Evolutionary conservation across 1,284 basidiomycete genomes (phyloP).

Genomic region (Macrocystidia cucumis): DNA sequence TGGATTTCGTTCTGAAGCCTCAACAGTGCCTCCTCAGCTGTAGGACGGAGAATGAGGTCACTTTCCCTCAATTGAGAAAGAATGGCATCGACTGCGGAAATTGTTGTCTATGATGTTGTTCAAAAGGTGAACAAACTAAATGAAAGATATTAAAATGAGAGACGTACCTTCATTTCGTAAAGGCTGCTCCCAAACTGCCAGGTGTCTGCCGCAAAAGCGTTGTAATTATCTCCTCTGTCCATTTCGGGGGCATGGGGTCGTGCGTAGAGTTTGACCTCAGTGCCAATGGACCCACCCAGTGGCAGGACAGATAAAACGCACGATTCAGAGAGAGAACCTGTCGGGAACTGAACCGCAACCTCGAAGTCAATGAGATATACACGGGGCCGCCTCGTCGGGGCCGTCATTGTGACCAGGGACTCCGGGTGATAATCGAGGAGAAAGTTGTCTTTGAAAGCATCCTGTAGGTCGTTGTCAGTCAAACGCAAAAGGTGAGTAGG

Average conservation of each 20-base stretch:
- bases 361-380: slow-evolving; percentile 22
- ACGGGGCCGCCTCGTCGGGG: slow-evolving; percentile 15
- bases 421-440: slow-evolving; percentile 19
- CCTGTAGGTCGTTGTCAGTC: slow-evolving; percentile 8
- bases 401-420: slow-evolving; percentile 11
- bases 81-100: too few species aligned
- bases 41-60: too few species aligned
- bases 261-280: slow-evolving; percentile 7
- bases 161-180: too few species aligned
- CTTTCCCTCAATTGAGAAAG: too few species aligned
- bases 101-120: too few species aligned
- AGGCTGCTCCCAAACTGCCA: too few species aligned
- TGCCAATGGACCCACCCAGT: slow-evolving; percentile 8
- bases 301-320: slow-evolving; percentile 11
- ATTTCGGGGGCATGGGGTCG: slow-evolving; percentile 16
- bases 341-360: slow-evolving; percentile 14
- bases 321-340: slow-evolving; percentile 8
- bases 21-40: too few species aligned
- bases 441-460: slow-evolving; percentile 19
- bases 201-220: slow-evolving; percentile 19
- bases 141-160: too few species aligned
- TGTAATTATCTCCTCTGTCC: slow-evolving; percentile 12
- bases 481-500: too few species aligned
- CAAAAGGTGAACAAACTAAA: too few species aligned
- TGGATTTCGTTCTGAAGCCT: too few species aligned